Evolutionary conservation across 2,329 filamentous ascomycete species (phyloP).

Genomic region (Fusarium kyushuense): DNA sequence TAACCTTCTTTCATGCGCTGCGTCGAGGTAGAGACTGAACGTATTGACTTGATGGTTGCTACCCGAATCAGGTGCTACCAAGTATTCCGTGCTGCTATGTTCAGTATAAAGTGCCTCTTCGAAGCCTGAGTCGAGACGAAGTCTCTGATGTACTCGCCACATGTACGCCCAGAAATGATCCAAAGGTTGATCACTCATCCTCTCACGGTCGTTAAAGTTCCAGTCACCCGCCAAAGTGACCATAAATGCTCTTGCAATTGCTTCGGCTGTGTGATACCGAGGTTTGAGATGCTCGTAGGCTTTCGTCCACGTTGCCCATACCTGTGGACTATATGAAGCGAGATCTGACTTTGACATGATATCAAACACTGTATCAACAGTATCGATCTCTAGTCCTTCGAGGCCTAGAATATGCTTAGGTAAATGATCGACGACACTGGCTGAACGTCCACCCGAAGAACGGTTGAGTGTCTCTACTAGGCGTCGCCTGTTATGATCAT

Average conservation of each 20-base stretch:
- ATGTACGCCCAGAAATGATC: background rate
- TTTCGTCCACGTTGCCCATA: background rate
- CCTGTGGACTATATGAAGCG: background rate
- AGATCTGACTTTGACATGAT: background rate
- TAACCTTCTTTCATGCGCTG: background rate
- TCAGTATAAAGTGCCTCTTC: fast-evolving
- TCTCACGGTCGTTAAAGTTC: background rate
- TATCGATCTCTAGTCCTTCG: background rate
- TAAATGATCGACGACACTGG: fast-evolving
- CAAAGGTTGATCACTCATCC: background rate
- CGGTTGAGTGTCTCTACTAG: fast-evolving
- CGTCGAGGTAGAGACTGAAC: background rate
- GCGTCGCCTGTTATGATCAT: fast-evolving
- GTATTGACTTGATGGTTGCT: background rate
- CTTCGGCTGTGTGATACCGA: fast-evolving
- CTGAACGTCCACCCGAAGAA: background rate
- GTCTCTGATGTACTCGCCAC: background rate
- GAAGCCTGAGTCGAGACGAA: background rate
- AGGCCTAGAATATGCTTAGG: background rate
- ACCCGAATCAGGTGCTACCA: fast-evolving
- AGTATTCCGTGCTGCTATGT: fast-evolving
- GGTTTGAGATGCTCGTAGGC: background rate
- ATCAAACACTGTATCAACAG: fast-evolving
- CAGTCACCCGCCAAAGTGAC: background rate
- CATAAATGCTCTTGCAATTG: background rate